Base-by-base conservation (phyloP, 306 rosid species). In the Acacia acuminata region DNA sequence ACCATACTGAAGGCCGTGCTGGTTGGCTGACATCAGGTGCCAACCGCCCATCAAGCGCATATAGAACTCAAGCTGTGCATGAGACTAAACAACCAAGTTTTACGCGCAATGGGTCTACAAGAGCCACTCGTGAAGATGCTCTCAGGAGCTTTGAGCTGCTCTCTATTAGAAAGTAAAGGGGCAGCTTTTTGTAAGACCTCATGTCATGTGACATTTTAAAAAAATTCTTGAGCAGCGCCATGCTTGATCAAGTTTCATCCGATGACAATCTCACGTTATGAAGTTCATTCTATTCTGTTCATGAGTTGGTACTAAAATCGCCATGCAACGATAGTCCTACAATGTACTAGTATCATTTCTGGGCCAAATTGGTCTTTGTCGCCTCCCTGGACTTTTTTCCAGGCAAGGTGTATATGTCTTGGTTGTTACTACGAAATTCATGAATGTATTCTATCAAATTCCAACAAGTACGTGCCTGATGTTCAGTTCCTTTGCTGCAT, bases 101-200 rank as follows among this genome's bases (percentile, higher is more conserved):
- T 53, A 63, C 82, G 0, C 98, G 94, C 75, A 69, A 82, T 6
- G 70, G 83, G 8, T 79, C 90, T 11, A 19, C 85, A 25, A 89
- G 94, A 89, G 89, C 94, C 79, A 74, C 77, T 77, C 97, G 93
- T 1, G 98, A 94, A 24, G 97, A 96, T 79, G 89, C 97, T 80
- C 92, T 96, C 30, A 84, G 94, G 43, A 94, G 91, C 95, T 96
- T 96, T 61, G 99, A 96, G 87, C 90, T 82, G 81, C 94, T 96
- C 64, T 83, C 89, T 74, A 88, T 96, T 89, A 92, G 95, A 83
- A 94, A 89, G 93, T 96, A 87, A 81, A 77, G 81, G 65, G 65
- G 86, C 63, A 65, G 63, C 68, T 5, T 63, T 58, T 44, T 75
- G 67, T 19, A 44, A 24, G 58, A 45, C 38, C 55, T 71, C 71